Percentiles rank a stretch among this genome's conserved stretches.
These are phyloP conservation scores for Chaetomium sp. DNA, from an alignment of 2,329 filamentous ascomycete species.

Conservation along the genomic window DNA sequence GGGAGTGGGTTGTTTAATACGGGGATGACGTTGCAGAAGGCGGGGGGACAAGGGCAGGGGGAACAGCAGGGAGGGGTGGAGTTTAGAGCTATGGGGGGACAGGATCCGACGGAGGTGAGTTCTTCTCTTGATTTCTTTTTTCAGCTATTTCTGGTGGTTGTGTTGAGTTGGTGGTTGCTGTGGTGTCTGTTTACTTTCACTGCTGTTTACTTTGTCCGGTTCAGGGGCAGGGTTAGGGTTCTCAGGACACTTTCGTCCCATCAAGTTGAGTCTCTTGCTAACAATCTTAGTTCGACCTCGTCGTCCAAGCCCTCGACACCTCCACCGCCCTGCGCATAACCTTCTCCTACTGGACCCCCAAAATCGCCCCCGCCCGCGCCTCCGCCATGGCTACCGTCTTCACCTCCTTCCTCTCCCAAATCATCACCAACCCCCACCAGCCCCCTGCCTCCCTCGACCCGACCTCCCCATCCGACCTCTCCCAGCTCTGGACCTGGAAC, in stretches of 20 bases:
- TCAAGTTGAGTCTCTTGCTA: no score
- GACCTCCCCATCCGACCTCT: slow-evolving; percentile 4
- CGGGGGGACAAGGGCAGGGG: no score
- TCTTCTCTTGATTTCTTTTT: no score
- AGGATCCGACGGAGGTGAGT: slow-evolving; percentile 13
- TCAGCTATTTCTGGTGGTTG: no score
- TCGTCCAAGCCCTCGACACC: slow-evolving; percentile 9
- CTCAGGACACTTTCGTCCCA: no score
- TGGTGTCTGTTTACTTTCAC: no score
- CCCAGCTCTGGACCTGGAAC: slow-evolving; percentile 12
- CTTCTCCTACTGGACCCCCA: slow-evolving; percentile 11
- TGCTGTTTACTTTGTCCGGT: no score
- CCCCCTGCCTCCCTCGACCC: not conserved
- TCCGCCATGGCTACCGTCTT: slow-evolving; percentile 3
- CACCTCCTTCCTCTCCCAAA: slow-evolving; percentile 5
- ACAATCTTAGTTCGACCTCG: slow-evolving; percentile 12
- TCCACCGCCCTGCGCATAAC: not conserved
- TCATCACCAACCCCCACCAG: slow-evolving; percentile 2
- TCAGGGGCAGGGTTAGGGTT: no score
- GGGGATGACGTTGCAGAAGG: slow-evolving; percentile 11
- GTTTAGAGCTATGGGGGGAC: slow-evolving; percentile 7
- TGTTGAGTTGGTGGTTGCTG: no score
- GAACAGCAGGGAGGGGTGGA: not conserved
- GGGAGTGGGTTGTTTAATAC: slow-evolving; percentile 13
- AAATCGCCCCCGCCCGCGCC: slow-evolving; percentile 4